A percentile compares a stretch with the other conserved stretches of the same genome.
These are phyloP conservation scores for Podila clonocystis DNA, from an alignment of 192 early-diverging fungal species.

Conservation along the genomic window DNA sequence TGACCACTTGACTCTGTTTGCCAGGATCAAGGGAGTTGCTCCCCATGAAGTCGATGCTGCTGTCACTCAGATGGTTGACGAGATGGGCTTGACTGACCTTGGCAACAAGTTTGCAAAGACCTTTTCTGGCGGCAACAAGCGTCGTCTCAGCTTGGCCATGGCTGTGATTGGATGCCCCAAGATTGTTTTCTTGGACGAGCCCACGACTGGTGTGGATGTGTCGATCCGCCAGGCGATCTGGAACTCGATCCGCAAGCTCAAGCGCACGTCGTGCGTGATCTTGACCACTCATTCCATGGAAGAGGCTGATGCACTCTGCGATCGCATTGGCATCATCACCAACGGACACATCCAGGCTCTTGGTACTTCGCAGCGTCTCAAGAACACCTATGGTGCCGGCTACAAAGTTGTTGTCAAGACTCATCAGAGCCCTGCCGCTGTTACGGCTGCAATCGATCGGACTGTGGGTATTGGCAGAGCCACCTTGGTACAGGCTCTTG, in stretches of 20 bases:
- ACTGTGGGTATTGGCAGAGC: constrained; percentile 25
- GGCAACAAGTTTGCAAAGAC: constrained; percentile 48
- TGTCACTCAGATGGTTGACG: constrained; percentile 35
- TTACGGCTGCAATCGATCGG: constrained; percentile 25
- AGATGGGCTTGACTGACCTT: constrained; percentile 41
- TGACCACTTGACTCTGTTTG: constrained; percentile 55
- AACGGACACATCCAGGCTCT: constrained; percentile 58
- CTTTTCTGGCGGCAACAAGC: constrained; percentile 74
- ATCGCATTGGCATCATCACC: constrained; percentile 57
- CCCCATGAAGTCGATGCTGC: constrained; percentile 19
- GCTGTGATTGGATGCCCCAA: constrained; percentile 71
- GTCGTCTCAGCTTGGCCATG: constrained; percentile 68
- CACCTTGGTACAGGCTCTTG: constrained; percentile 44
- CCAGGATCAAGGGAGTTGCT: constrained; percentile 52
- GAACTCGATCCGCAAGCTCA: constrained; percentile 57
- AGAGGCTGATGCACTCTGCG: constrained; percentile 58
- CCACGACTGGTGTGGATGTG: constrained; percentile 80
- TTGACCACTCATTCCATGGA: constrained; percentile 55
- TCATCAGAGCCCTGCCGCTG: neutral
- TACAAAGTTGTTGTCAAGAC: constrained; percentile 57
- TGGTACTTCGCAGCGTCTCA: constrained; percentile 60
- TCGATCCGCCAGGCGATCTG: constrained; percentile 62
- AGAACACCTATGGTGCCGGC: constrained; percentile 57
- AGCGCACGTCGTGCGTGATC: constrained; percentile 49
- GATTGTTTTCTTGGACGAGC: constrained; percentile 87